Evolutionary conservation across 257 asterid genomes (phyloP).

Genomic region (Fraxinus excelsior): DNA sequence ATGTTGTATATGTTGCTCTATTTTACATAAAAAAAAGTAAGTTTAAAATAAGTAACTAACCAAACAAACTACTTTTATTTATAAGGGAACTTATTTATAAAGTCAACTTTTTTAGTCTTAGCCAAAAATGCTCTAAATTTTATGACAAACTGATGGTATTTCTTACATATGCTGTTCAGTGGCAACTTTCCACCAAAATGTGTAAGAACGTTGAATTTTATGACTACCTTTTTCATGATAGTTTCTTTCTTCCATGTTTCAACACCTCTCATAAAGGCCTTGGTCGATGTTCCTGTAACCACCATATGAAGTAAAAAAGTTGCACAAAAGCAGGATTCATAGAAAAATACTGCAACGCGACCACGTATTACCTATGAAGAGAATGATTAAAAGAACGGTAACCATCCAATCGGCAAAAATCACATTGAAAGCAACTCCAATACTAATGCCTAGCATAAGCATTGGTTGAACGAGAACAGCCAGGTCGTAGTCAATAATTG

Average conservation of each 20-base stretch:
- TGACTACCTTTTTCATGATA: slow-evolving; percentile 67
- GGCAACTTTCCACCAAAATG: background rate
- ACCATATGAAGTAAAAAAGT: slow-evolving; percentile 25
- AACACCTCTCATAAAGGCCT: slow-evolving; percentile 84
- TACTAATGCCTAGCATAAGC: slow-evolving; percentile 96
- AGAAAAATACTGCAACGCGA: slow-evolving; percentile 7
- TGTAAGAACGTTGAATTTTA: background rate
- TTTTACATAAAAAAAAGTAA: background rate
- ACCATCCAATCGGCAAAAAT: slow-evolving; percentile 98
- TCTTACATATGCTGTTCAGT: background rate
- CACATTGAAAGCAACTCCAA: slow-evolving; percentile 94
- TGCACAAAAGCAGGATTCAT: slow-evolving; percentile 7
- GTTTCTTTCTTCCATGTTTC: slow-evolving; percentile 96
- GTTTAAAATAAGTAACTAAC: background rate
- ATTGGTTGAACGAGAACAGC: slow-evolving; percentile 97
- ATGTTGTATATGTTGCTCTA: background rate
- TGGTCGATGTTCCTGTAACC: slow-evolving; percentile 76
- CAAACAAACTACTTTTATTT: background rate
- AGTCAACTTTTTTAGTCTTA: background rate
- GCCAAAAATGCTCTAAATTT: background rate
- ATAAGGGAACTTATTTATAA: background rate
- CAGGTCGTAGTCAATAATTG: slow-evolving; percentile 88
- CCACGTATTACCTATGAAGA: slow-evolving; percentile 65
- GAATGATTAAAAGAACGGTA: slow-evolving; percentile 85
- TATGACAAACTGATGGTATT: background rate